phyloP scores from a whole-genome alignment of 352 stramenopile genomes.

The Pythium myriotylum region DNA sequence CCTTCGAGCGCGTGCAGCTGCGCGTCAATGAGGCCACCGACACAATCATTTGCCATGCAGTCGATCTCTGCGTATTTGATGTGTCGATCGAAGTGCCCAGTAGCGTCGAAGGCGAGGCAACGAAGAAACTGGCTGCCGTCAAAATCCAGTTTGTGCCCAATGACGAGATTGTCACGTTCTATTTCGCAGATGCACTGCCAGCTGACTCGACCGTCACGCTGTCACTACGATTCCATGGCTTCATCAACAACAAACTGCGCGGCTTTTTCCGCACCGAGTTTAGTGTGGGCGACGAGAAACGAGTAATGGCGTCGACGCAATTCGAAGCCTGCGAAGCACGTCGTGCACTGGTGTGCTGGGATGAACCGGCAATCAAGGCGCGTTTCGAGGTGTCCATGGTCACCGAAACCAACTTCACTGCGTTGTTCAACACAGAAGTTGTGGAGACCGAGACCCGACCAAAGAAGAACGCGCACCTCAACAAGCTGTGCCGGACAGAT shows the following conservation, averaged over 20 bases:
- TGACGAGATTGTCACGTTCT: slow-evolving; percentile 62
- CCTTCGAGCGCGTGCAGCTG: slow-evolving; percentile 55
- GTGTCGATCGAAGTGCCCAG: slow-evolving; percentile 45
- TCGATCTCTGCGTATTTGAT: slow-evolving; percentile 89
- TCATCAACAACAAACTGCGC: slow-evolving; percentile 89
- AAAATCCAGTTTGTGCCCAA: slow-evolving; percentile 48
- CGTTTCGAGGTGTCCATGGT: slow-evolving; percentile 93
- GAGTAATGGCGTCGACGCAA: slow-evolving; percentile 92
- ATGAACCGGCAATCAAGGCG: slow-evolving; percentile 97
- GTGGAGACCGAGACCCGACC: slow-evolving; percentile 60
- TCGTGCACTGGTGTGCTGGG: slow-evolving; percentile 96
- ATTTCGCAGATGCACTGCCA: slow-evolving; percentile 45
- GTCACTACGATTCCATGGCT: slow-evolving; percentile 59
- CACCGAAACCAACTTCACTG: slow-evolving; percentile 88
- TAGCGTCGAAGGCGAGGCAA: slow-evolving; percentile 20
- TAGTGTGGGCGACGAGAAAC: slow-evolving; percentile 86
- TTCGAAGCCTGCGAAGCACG: slow-evolving; percentile 87
- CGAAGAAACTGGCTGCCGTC: slow-evolving; percentile 35
- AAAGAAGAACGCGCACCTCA: slow-evolving; percentile 56
- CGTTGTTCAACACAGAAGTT: slow-evolving; percentile 97
- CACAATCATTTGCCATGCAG: slow-evolving; percentile 92
- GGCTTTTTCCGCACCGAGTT: slow-evolving; percentile 93
- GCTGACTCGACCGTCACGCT: slow-evolving; percentile 39
- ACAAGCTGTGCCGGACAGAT: slow-evolving; percentile 41
- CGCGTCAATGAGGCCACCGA: slow-evolving; percentile 54